Conservation (phyloP, 2,329 filamentous ascomycete genomes). For the Pezicula radicicola region DNA sequence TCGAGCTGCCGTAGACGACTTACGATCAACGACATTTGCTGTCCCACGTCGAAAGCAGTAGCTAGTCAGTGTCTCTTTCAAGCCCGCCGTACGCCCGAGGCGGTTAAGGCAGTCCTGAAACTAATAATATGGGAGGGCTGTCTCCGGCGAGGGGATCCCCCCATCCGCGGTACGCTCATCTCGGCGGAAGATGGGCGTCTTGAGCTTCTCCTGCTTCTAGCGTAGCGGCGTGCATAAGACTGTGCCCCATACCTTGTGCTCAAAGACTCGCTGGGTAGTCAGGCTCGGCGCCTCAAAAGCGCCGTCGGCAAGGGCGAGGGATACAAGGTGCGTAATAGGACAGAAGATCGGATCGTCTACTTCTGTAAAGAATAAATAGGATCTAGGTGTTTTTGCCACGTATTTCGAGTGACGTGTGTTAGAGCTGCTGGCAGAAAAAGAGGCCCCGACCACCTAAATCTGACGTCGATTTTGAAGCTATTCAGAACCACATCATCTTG, state of each 20-base stretch:
- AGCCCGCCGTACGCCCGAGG: conserved; percentile 4
- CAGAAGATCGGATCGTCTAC: conserved; percentile 16
- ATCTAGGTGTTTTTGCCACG: too few relatives aligned
- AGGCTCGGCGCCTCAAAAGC: conserved; percentile 12
- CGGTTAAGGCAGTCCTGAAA: conserved; percentile 4
- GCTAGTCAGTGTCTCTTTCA: conserved; percentile 13
- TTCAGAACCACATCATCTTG: too few relatives aligned
- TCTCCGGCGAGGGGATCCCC: neutral
- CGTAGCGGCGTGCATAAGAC: conserved; percentile 5
- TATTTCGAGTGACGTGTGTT: too few relatives aligned
- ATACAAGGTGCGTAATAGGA: conserved; percentile 14
- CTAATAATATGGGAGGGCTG: conserved; percentile 5
- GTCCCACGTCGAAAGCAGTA: conserved; percentile 18
- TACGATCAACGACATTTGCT: conserved; percentile 18
- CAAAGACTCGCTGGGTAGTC: conserved; percentile 14
- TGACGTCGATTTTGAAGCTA: too few relatives aligned
- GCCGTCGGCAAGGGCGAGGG: conserved; percentile 10
- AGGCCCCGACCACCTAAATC: too few relatives aligned
- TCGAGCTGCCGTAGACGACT: conserved; percentile 4
- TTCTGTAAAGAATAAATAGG: conserved; percentile 18
- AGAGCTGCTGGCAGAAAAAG: too few relatives aligned
- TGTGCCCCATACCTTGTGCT: conserved; percentile 7
- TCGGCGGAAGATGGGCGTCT: conserved; percentile 12
- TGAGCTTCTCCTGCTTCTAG: conserved; percentile 16
- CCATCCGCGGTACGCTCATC: neutral